A percentile compares a stretch with the other conserved stretches of the same genome.
phyloP scores from a whole-genome alignment of 31 red algal genomes.

The Asparagopsis taxiformis region DNA sequence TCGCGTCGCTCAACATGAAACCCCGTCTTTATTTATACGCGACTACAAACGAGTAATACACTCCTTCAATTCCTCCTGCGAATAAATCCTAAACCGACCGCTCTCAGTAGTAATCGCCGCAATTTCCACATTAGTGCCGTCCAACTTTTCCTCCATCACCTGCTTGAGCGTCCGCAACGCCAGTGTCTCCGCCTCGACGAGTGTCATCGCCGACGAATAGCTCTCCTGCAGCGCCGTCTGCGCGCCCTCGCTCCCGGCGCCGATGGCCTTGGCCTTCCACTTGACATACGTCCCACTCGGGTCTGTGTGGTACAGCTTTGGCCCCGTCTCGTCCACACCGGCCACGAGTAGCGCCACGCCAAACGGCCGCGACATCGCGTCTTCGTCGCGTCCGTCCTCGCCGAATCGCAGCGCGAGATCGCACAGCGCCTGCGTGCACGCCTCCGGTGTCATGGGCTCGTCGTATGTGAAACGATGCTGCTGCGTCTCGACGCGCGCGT shows the following conservation, averaged over 20 bases:
- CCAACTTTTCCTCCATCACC: slow-evolving; percentile 97
- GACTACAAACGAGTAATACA: slow-evolving; percentile 77
- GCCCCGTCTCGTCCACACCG: slow-evolving; percentile 84
- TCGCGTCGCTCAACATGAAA: slow-evolving; percentile 2
- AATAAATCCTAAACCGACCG: slow-evolving; percentile 73
- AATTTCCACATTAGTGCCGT: slow-evolving; percentile 90
- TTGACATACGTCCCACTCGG: slow-evolving; percentile 90
- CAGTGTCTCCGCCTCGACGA: slow-evolving; percentile 89
- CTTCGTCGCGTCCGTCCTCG: slow-evolving; percentile 71
- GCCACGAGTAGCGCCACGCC: slow-evolving; percentile 94
- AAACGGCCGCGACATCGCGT: slow-evolving; percentile 93
- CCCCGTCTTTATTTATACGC: slow-evolving; percentile 9
- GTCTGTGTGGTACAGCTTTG: slow-evolving; percentile 92
- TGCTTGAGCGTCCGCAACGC: slow-evolving; percentile 86
- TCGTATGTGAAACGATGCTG: slow-evolving; percentile 95
- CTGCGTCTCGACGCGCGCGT: slow-evolving; percentile 85
- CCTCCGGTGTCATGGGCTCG: slow-evolving; percentile 90
- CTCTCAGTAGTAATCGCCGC: slow-evolving; percentile 63
- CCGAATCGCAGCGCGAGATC: slow-evolving; percentile 96
- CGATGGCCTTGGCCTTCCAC: slow-evolving; percentile 98
- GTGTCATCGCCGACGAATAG: slow-evolving; percentile 67
- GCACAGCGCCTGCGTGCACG: slow-evolving; percentile 89
- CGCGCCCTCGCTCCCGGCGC: slow-evolving; percentile 91
- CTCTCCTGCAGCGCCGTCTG: slow-evolving; percentile 93
- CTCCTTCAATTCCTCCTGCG: slow-evolving; percentile 73